These are phyloP conservation scores for Discostella pseudostelligera DNA, from an alignment of 108 stramenopile genomes.

Conservation along the genomic window DNA sequence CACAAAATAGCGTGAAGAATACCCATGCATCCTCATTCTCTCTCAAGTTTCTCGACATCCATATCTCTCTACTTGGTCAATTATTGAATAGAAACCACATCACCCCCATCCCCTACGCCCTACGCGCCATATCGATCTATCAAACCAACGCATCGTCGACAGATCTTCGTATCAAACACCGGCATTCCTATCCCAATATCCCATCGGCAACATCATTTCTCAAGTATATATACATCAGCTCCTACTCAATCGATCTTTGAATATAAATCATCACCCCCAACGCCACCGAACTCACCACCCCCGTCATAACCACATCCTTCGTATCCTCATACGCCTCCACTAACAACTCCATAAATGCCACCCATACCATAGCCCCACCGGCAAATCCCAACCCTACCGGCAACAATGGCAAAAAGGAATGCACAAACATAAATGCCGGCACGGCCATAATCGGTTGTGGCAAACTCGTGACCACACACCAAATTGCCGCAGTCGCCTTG, in stretches of 20 bases:
- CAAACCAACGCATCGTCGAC: too few species aligned
- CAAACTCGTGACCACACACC: slow-evolving; percentile 92
- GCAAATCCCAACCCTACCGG: slow-evolving; percentile 98
- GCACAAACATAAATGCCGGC: slow-evolving; percentile 95
- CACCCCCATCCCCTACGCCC: too few species aligned
- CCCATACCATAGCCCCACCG: slow-evolving; percentile 98
- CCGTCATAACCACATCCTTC: slow-evolving; percentile 63
- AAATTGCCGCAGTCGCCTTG: slow-evolving; percentile 86
- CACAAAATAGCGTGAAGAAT: too few species aligned
- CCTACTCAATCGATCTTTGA: slow-evolving; percentile 65
- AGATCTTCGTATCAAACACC: too few species aligned
- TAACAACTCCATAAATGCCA: slow-evolving; percentile 93
- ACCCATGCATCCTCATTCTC: too few species aligned
- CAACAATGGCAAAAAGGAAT: slow-evolving; percentile 90
- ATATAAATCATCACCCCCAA: slow-evolving; percentile 63
- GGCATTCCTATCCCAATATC: too few species aligned
- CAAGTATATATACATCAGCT: neutral
- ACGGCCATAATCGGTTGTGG: slow-evolving; percentile 99
- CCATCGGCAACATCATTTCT: too few species aligned
- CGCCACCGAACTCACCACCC: slow-evolving; percentile 59
- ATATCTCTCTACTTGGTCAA: too few species aligned
- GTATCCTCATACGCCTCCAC: slow-evolving; percentile 92
- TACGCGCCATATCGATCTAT: too few species aligned
- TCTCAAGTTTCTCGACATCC: neutral
- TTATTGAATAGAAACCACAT: too few species aligned